Evolutionary conservation across 805 yeast species (phyloP).

Genomic region (Candida tibetensis): DNA sequence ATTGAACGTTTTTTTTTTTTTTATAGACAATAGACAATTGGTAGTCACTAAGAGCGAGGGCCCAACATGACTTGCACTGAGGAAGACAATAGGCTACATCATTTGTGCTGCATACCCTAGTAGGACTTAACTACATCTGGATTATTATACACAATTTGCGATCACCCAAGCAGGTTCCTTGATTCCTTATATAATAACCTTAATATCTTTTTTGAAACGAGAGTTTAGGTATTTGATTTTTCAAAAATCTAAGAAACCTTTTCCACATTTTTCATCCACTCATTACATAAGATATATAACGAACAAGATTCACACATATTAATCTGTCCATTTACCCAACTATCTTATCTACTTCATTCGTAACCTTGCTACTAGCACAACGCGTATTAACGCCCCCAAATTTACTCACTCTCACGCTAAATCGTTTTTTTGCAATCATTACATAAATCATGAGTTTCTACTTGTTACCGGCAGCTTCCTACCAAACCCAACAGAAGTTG

Average conservation of each 20-base stretch:
- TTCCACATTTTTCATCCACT: background rate
- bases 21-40: background rate
- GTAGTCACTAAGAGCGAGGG: background rate
- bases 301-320: no score
- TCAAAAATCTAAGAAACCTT: background rate
- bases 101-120: background rate
- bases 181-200: background rate
- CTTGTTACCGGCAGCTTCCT: conserved; percentile 15
- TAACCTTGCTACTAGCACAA: background rate
- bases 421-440: background rate
- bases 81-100: no score
- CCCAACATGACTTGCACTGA: no score
- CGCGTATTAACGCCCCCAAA: background rate
- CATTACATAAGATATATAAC: no score
- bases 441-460: conserved; percentile 13
- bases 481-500: conserved; percentile 16
- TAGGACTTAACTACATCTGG: background rate
- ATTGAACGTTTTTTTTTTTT: background rate
- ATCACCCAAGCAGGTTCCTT: no score
- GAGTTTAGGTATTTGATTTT: background rate
- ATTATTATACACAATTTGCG: background rate
- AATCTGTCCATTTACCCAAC: no score
- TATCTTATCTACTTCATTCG: background rate
- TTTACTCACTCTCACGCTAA: background rate
- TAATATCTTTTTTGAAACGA: background rate